phyloP scores from a whole-genome alignment of 2,329 filamentous ascomycete genomes.

The Davidsoniella australis region DNA sequence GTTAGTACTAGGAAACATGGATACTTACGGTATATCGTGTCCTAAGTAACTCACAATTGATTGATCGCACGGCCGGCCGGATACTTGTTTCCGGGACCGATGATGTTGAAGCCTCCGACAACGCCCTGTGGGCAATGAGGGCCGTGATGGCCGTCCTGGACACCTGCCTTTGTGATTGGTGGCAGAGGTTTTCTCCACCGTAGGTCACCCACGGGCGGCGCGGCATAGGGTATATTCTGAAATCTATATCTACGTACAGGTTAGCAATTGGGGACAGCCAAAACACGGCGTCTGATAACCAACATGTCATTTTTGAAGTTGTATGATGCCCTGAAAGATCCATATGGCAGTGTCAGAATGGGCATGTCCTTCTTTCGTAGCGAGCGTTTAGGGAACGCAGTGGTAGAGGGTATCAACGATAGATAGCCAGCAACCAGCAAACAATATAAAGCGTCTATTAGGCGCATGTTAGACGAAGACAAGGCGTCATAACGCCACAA shows the following conservation, averaged over 20 bases:
- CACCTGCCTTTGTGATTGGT: conserved; percentile 15
- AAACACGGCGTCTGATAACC: not conserved
- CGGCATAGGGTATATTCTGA: conserved; percentile 27
- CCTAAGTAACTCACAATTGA: conserved; percentile 18
- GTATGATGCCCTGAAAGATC: conserved; percentile 12
- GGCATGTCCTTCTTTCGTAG: conserved; percentile 9
- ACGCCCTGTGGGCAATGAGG: conserved; percentile 14
- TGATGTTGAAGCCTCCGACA: conserved; percentile 17
- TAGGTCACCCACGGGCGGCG: conserved; percentile 23
- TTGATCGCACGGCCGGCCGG: conserved; percentile 20
- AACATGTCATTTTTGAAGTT: conserved; percentile 13
- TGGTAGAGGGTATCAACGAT: not conserved
- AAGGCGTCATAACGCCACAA: conserved; percentile 1
- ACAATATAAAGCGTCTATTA: conserved; percentile 2
- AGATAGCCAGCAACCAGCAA: conserved; percentile 5
- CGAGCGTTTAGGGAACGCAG: conserved; percentile 2
- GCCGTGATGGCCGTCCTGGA: conserved; percentile 10
- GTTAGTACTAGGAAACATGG: not conserved
- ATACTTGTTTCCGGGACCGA: conserved; percentile 20
- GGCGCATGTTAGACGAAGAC: not conserved
- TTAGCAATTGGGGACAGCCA: not conserved
- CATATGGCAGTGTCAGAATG: conserved; percentile 13
- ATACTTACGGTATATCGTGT: not conserved
- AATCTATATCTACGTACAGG: conserved; percentile 16
- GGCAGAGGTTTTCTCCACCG: conserved; percentile 25